Conservation (phyloP, 257 asterid species). For the Salvia splendens region DNA sequence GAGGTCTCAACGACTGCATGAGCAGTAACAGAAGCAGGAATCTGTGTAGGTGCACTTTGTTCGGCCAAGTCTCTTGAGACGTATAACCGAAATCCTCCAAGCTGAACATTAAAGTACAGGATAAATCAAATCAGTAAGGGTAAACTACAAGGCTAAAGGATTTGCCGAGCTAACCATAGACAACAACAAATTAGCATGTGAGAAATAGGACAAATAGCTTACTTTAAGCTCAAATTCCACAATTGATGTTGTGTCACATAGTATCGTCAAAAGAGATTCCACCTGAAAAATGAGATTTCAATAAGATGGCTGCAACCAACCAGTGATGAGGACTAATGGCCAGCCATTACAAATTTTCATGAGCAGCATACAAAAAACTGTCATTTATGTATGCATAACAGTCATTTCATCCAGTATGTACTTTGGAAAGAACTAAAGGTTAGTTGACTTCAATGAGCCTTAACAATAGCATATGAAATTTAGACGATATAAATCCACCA, state of each 20-base stretch:
- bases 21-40: constrained; percentile 47
- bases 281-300: constrained; percentile 57
- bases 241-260: constrained; percentile 83
- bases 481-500: no score
- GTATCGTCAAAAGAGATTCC: constrained; percentile 61
- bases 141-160: constrained; percentile 38
- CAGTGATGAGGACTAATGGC: no score
- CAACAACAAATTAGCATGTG: not conserved
- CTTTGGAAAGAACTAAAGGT: constrained; percentile 7
- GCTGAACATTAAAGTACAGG: constrained; percentile 42
- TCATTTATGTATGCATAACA: not conserved
- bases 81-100: constrained; percentile 65
- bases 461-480: no score
- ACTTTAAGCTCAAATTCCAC: constrained; percentile 88
- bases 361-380: constrained; percentile 8
- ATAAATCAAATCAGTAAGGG: constrained; percentile 21
- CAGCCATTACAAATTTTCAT: no score
- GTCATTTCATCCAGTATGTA: not conserved
- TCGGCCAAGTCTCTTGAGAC: constrained; percentile 57
- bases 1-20: constrained; percentile 46
- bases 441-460: constrained; percentile 20
- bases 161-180: constrained; percentile 45
- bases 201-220: constrained; percentile 28
- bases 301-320: constrained; percentile 15
- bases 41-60: constrained; percentile 47